Evolutionary conservation across 1,284 basidiomycete genomes (phyloP).

Genomic region (Termitomyces sp.): DNA sequence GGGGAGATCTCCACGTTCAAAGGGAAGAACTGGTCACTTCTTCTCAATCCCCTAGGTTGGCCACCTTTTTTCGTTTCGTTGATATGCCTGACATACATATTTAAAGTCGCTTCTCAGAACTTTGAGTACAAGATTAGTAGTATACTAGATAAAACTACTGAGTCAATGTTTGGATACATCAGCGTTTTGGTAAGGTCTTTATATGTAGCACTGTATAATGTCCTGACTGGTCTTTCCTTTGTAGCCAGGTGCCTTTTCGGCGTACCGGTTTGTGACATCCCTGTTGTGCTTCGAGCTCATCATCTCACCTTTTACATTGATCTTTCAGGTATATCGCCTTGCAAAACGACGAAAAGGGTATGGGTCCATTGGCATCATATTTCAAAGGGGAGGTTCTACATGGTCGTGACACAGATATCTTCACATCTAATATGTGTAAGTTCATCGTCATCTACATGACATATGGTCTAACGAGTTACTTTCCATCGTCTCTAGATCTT

Average conservation of each 20-base stretch:
- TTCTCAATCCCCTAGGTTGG: constrained; percentile 82
- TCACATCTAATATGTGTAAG: constrained; percentile 89
- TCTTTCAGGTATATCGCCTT: constrained; percentile 72
- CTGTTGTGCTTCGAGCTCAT: neutral
- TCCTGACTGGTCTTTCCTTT: neutral
- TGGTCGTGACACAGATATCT: constrained; percentile 90
- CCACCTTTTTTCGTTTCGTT: constrained; percentile 7
- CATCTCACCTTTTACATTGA: neutral
- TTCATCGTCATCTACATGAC: constrained; percentile 14
- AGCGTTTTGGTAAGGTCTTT: constrained; percentile 57
- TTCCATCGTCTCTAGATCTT: constrained; percentile 46
- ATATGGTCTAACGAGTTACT: neutral
- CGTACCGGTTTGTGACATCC: constrained; percentile 53
- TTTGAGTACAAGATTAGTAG: constrained; percentile 93
- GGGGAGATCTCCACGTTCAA: constrained; percentile 94
- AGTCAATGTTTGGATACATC: constrained; percentile 92
- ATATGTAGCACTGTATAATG: neutral
- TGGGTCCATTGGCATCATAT: constrained; percentile 90
- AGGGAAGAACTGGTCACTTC: constrained; percentile 77
- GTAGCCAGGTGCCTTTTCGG: constrained; percentile 92
- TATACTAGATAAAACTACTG: constrained; percentile 93
- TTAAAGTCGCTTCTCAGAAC: constrained; percentile 86
- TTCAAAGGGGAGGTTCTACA: constrained; percentile 95
- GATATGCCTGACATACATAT: neutral
- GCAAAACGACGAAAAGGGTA: constrained; percentile 82